Evolutionary conservation across 2,329 filamentous ascomycete genomes (phyloP).

Genomic region (Cercospora sojina): DNA sequence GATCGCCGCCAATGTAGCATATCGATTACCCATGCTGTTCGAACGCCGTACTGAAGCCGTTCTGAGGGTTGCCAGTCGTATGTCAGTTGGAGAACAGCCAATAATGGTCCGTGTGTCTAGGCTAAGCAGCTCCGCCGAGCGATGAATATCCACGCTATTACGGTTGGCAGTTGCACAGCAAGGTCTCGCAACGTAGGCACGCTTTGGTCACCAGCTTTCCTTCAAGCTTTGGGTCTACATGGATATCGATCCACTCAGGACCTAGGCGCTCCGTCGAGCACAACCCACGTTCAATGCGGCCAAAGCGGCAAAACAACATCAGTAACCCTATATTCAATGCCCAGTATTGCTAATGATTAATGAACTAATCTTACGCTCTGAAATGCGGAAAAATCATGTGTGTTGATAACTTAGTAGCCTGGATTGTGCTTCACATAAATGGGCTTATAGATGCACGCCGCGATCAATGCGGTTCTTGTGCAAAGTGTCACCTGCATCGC

Average conservation of each 20-base stretch:
- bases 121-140: neutral
- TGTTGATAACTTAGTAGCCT: neutral
- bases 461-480: no score
- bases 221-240: neutral
- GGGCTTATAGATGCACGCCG: neutral
- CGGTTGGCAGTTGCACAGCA: neutral
- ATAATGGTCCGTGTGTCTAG: neutral
- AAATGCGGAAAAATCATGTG: neutral
- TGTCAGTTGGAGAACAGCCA: neutral
- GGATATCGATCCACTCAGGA: neutral
- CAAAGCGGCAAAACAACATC: neutral
- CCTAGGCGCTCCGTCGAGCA: neutral
- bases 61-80: neutral
- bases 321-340: neutral
- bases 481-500: neutral
- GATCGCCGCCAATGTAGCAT: constrained; percentile 4
- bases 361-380: neutral
- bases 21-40: neutral
- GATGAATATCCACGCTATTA: no score
- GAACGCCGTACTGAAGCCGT: neutral
- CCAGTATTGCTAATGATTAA: neutral
- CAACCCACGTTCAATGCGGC: neutral
- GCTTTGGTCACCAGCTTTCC: neutral
- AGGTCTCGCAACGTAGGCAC: neutral
- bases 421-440: neutral